Evolutionary conservation across 345 rosid genomes (phyloP), one percentile per base, ranked within the genome.

Genomic region (Corchorus capsularis): DNA sequence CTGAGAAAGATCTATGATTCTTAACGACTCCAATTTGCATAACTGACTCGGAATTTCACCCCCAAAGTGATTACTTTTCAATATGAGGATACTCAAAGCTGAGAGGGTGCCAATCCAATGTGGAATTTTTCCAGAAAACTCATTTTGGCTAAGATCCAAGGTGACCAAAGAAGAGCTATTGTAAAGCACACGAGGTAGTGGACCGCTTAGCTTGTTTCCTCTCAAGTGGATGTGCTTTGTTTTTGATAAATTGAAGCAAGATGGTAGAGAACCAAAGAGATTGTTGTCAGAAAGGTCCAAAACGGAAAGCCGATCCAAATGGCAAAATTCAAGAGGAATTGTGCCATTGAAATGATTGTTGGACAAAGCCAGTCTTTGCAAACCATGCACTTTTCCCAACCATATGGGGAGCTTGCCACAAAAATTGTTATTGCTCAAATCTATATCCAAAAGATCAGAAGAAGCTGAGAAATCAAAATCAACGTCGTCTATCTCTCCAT

Each of bases 381-480:
- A 53, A 7, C 0, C 0, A 20, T 6, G 27, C 0, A 67, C 0
- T 16, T 54, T 49, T 16, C 32, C 39, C 1, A 81, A 41, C 78
- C 81, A 77, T 13, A 49, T 4, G 3, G 83, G 82, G 47, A 82
- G 61, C 2, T 4, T 4, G 0, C 82, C 83, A 0, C 14, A 39
- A 17, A 85, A 61, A 17, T 7, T 8, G 27, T 85, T 82, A 0
- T 68, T 22, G 35, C 72, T 64, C 13, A 83, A 55, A 71, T 80
- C 83, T 56, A 27, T 27, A 27, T 27, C n/a, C n/a, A n/a, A n/a
- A n/a, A n/a, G n/a, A 27, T 27, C 1, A 27, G 27, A 27, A 27
- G 1, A 27, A 0, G 27, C 27, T 27, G 27, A 27, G 27, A 27
- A 27, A 27, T 27, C 27, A 27, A n/a, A n/a, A n/a, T n/a, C n/a